phyloP scores from a whole-genome alignment of 768 basidiomycete genomes.

The Mycena venus region DNA sequence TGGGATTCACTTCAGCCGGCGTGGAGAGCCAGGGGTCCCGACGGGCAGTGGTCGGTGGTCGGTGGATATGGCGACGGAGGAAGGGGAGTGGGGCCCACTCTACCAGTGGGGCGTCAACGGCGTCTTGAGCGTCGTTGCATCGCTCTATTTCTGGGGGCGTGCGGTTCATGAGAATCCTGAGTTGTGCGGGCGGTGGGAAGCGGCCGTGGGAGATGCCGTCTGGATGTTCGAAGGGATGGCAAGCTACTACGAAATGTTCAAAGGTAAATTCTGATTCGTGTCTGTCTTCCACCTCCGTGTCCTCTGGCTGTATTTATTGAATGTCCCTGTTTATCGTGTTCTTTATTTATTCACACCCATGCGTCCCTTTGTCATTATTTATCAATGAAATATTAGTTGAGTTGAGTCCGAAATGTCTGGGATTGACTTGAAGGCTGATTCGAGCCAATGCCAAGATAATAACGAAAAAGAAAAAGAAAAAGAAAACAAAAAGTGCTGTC shows the following conservation, averaged over 20 bases:
- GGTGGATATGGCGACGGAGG: neutral
- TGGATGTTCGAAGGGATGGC: neutral
- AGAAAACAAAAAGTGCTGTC: no score
- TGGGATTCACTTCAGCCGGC: neutral
- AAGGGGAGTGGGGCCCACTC: neutral
- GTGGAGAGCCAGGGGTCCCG: neutral
- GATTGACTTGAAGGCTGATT: no score
- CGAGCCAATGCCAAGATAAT: no score
- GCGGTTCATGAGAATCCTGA: neutral
- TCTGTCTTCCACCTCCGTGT: no score
- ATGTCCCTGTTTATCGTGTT: no score
- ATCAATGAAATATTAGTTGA: no score
- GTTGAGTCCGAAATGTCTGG: no score
- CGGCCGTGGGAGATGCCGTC: neutral
- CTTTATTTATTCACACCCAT: no score
- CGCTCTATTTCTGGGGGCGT: neutral
- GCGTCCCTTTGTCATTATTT: no score
- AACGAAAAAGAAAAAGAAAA: no score
- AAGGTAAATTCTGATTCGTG: neutral
- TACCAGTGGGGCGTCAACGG: neutral
- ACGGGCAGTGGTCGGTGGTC: neutral
- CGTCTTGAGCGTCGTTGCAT: neutral
- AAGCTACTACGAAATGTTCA: neutral
- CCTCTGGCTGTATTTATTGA: no score
- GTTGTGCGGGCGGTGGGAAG: neutral